These are phyloP conservation scores for Curvularia sp. DNA, from an alignment of 2,329 filamentous ascomycete genomes.

Conservation along the genomic window DNA sequence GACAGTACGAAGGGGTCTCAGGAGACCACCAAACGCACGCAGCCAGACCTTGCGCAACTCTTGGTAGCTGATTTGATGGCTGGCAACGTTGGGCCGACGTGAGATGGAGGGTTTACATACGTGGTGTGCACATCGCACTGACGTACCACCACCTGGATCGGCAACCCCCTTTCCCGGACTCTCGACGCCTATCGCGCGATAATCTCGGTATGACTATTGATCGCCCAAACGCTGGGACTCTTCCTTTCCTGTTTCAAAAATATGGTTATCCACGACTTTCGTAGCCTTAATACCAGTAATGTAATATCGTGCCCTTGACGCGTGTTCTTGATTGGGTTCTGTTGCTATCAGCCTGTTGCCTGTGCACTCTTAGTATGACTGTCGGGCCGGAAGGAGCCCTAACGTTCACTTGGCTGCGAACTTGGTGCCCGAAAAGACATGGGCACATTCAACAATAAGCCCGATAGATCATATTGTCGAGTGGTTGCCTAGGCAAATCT, in stretches of 20 bases:
- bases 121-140: slow-evolving; percentile 11
- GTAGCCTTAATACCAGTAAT: background rate
- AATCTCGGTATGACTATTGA: slow-evolving; percentile 2
- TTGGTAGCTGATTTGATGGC: background rate
- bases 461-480: background rate
- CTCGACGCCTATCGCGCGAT: background rate
- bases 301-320: background rate
- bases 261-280: background rate
- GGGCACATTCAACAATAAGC: background rate
- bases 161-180: slow-evolving; percentile 7
- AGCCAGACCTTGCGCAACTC: background rate
- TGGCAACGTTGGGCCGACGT: slow-evolving; percentile 13
- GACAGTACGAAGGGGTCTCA: background rate
- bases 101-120: slow-evolving; percentile 25
- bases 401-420: background rate
- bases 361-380: background rate
- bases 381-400: background rate
- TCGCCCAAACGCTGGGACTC: background rate
- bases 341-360: background rate
- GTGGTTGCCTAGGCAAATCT: background rate
- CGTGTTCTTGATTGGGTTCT: background rate
- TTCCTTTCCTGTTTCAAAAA: slow-evolving; percentile 1
- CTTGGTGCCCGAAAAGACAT: background rate
- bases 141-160: slow-evolving; percentile 26
- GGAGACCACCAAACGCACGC: background rate